Conservation (phyloP, 2,329 filamentous ascomycete species). For the Fusarium concolor region DNA sequence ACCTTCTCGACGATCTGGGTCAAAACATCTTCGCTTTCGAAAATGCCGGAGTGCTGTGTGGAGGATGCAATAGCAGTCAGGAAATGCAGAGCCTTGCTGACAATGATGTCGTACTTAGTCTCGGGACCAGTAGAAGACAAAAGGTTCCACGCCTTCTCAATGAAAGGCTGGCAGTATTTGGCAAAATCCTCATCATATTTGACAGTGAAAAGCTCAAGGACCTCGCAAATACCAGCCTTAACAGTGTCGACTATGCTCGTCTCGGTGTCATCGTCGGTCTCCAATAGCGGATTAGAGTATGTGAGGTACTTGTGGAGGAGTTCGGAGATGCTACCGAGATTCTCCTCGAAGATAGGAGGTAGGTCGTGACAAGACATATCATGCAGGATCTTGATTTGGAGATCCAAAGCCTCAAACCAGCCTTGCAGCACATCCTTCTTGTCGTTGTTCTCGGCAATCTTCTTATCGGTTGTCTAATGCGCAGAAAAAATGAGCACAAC, state of each 20-base stretch:
- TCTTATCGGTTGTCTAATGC: slow-evolving; percentile 71
- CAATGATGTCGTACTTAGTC: slow-evolving; percentile 92
- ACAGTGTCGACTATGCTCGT: slow-evolving; percentile 85
- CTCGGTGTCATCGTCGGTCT: slow-evolving; percentile 90
- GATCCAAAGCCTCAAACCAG: slow-evolving; percentile 86
- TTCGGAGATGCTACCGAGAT: slow-evolving; percentile 79
- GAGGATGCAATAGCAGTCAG: slow-evolving; percentile 88
- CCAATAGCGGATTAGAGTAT: slow-evolving; percentile 85
- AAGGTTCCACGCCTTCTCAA: slow-evolving; percentile 90
- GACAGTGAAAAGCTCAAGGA: slow-evolving; percentile 87
- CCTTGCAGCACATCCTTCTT: slow-evolving; percentile 80
- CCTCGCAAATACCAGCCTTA: slow-evolving; percentile 94
- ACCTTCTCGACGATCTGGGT: slow-evolving; percentile 95
- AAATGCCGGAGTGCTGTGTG: slow-evolving; percentile 80
- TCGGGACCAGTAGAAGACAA: slow-evolving; percentile 87
- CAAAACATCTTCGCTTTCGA: slow-evolving; percentile 84
- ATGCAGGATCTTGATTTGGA: slow-evolving; percentile 92
- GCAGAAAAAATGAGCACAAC: slow-evolving; percentile 30
- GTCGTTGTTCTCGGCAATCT: slow-evolving; percentile 78
- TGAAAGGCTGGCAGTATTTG: slow-evolving; percentile 82
- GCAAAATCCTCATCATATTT: slow-evolving; percentile 98
- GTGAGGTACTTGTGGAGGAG: slow-evolving; percentile 93
- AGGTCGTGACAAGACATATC: slow-evolving; percentile 98
- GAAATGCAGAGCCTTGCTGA: slow-evolving; percentile 95
- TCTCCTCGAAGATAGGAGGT: slow-evolving; percentile 92